A percentile compares a stretch with the other conserved stretches of the same genome.
phyloP scores from a whole-genome alignment of 2,329 filamentous ascomycete genomes.

The Pestalotiopsis sp. region DNA sequence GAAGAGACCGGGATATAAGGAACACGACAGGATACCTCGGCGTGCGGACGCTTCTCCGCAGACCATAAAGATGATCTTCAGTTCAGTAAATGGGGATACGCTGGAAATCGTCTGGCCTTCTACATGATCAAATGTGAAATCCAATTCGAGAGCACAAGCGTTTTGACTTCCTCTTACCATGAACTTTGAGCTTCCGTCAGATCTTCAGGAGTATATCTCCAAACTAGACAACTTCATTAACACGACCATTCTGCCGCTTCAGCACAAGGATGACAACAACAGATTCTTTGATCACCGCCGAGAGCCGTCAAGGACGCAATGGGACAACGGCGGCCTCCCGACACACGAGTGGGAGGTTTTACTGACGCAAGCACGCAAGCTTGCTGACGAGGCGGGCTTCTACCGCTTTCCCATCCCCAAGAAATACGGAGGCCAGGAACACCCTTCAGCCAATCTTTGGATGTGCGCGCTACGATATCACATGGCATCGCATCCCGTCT shows the following conservation, averaged over 20 bases:
- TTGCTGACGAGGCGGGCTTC: constrained; percentile 63
- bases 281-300: constrained; percentile 69
- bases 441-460: constrained; percentile 57
- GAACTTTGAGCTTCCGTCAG: constrained; percentile 21
- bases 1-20: constrained; percentile 2
- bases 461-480: constrained; percentile 66
- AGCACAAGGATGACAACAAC: constrained; percentile 59
- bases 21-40: background rate
- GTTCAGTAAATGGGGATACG: too few species aligned
- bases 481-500: constrained; percentile 52
- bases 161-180: constrained; percentile 6
- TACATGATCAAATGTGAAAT: background rate
- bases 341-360: constrained; percentile 61
- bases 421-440: constrained; percentile 38
- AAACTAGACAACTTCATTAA: constrained; percentile 64
- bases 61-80: background rate
- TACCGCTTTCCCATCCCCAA: constrained; percentile 60
- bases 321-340: constrained; percentile 59
- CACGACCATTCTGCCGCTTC: constrained; percentile 53
- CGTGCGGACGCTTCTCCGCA: constrained; percentile 5
- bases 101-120: background rate
- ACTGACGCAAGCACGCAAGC: constrained; percentile 46
- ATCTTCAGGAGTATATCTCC: constrained; percentile 25
- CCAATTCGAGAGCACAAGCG: background rate
- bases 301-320: constrained; percentile 64